A percentile compares a stretch with the other conserved stretches of the same genome.
Evolutionary conservation across 2,329 filamentous ascomycete species (phyloP).

Genomic region (Colletotrichum lupini): DNA sequence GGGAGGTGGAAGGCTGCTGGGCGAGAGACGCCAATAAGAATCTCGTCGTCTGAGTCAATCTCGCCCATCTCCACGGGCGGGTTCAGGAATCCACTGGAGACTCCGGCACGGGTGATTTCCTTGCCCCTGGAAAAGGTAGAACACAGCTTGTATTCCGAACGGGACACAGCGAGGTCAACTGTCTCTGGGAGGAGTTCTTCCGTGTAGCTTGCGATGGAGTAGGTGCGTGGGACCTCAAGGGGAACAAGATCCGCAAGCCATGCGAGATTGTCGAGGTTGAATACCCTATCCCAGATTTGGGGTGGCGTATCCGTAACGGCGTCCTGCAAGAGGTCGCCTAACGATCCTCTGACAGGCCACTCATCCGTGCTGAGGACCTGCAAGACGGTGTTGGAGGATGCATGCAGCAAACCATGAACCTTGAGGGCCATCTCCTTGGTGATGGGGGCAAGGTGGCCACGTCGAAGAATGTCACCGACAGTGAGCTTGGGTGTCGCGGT

Average conservation of each 20-base stretch:
- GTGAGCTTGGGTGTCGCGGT: slow-evolving; percentile 46
- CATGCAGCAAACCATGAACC: slow-evolving; percentile 58
- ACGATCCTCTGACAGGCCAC: slow-evolving; percentile 62
- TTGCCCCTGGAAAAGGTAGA: slow-evolving; percentile 50
- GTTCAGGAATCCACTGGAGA: slow-evolving; percentile 65
- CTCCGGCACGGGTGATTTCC: slow-evolving; percentile 52
- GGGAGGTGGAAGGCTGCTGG: slow-evolving; percentile 64
- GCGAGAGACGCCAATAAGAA: slow-evolving; percentile 62
- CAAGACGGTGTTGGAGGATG: slow-evolving; percentile 60
- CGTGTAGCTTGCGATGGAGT: slow-evolving; percentile 63
- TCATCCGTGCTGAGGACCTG: slow-evolving; percentile 60
- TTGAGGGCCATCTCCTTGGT: slow-evolving; percentile 62
- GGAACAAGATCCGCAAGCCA: slow-evolving; percentile 60
- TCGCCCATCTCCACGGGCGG: slow-evolving; percentile 51
- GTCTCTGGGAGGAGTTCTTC: slow-evolving; percentile 62
- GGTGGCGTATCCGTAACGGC: slow-evolving; percentile 59
- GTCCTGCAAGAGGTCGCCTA: slow-evolving; percentile 61
- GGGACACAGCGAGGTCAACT: slow-evolving; percentile 62
- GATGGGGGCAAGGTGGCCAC: slow-evolving; percentile 62
- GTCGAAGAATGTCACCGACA: slow-evolving; percentile 60
- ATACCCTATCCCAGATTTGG: slow-evolving; percentile 63
- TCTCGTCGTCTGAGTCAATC: slow-evolving; percentile 56
- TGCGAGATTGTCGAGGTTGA: slow-evolving; percentile 54
- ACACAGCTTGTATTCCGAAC: slow-evolving; percentile 62
- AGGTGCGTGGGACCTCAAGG: slow-evolving; percentile 63